Conservation (phyloP, 163 green algal genomes). For the Coccomyxa subellipsoidea region DNA sequence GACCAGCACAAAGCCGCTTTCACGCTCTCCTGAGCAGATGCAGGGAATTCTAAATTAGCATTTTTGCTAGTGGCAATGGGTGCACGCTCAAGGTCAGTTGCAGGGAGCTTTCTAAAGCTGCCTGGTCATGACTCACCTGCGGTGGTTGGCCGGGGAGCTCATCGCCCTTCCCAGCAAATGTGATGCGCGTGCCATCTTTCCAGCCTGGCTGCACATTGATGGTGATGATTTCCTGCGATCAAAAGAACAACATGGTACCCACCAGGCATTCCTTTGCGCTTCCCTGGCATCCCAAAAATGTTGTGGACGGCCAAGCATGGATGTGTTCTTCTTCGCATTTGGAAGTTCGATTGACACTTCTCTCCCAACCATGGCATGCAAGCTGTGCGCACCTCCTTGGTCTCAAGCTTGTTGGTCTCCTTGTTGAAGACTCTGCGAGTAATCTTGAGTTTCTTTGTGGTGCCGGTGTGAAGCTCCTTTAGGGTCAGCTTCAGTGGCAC, state of each 20-base stretch:
- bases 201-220: conserved; percentile 83
- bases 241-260: background rate
- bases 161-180: conserved; percentile 25
- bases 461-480: conserved; percentile 73
- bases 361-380: no score
- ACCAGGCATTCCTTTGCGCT: background rate
- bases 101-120: no score
- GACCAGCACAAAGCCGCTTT: background rate
- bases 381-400: conserved; percentile 6
- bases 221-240: conserved; percentile 74
- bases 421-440: conserved; percentile 65
- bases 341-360: no score
- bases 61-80: no score
- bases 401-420: conserved; percentile 47
- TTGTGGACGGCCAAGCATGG: no score
- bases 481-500: conserved; percentile 48
- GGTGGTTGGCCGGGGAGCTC: conserved; percentile 2
- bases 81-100: no score
- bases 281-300: background rate
- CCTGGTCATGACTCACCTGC: background rate
- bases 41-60: no score
- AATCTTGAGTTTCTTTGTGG: conserved; percentile 72
- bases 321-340: no score
- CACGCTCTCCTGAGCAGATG: background rate
- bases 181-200: conserved; percentile 34